phyloP scores from a whole-genome alignment of 768 basidiomycete species.

The Tulasnella sp. region DNA sequence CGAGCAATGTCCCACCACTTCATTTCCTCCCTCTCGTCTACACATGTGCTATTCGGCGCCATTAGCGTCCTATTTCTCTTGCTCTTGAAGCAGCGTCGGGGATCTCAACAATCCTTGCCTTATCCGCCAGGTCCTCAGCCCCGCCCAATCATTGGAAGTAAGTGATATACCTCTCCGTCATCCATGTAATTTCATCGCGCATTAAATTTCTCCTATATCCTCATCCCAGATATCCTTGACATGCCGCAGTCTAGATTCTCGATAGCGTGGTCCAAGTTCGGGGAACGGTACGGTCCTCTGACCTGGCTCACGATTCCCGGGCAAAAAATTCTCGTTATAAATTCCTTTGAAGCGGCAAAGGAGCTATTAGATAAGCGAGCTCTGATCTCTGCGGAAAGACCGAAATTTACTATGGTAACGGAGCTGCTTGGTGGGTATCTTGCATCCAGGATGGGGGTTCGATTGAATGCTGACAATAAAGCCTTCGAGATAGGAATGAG shows the following conservation, averaged over 20 bases:
- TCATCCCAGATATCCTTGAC: conserved; percentile 30
- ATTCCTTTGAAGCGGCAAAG: conserved; percentile 13
- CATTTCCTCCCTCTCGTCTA: neutral
- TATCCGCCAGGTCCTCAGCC: too few species aligned
- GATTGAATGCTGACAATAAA: too few species aligned
- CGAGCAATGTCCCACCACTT: neutral
- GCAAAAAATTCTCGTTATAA: conserved; percentile 19
- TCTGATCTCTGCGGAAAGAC: conserved; percentile 26
- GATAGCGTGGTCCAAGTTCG: conserved; percentile 10
- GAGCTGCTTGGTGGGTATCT: neutral
- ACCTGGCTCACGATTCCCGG: conserved; percentile 17
- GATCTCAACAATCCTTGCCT: too few species aligned
- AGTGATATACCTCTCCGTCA: too few species aligned
- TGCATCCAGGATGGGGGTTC: too few species aligned
- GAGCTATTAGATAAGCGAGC: conserved; percentile 29
- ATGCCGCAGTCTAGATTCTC: neutral
- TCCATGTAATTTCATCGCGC: too few species aligned
- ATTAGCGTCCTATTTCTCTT: neutral
- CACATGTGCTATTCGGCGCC: neutral
- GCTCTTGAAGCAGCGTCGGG: neutral
- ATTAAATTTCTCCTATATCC: neutral
- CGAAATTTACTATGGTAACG: neutral
- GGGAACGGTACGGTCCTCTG: conserved; percentile 10
- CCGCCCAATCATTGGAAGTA: too few species aligned
- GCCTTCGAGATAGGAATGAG: too few species aligned